Evolutionary conservation across 805 yeast genomes (phyloP).

Genomic region (Wickerhamiella siamensis): DNA sequence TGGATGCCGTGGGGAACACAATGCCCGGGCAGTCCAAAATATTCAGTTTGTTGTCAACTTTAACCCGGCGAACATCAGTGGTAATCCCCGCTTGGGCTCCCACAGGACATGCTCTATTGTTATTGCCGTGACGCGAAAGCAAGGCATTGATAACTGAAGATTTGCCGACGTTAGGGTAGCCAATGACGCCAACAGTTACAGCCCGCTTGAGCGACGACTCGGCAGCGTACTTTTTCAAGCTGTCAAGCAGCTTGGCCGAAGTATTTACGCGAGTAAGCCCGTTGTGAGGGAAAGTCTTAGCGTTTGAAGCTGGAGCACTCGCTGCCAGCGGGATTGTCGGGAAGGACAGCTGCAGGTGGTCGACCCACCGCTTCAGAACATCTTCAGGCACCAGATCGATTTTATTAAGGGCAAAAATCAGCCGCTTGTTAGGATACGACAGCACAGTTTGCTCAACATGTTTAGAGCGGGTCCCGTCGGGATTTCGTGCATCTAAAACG

Average conservation of each 20-base stretch:
- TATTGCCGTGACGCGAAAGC: constrained; percentile 42
- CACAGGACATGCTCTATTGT: constrained; percentile 74
- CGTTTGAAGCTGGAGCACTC: constrained; percentile 50
- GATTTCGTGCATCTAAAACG: constrained; percentile 96
- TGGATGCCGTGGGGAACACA: constrained; percentile 62
- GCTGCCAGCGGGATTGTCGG: constrained; percentile 88
- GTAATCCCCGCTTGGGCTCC: constrained; percentile 98
- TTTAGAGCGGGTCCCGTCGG: constrained; percentile 84
- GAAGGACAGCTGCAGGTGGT: constrained; percentile 62
- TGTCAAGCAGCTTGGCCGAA: constrained; percentile 56
- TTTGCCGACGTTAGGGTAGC: constrained; percentile 95
- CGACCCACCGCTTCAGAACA: constrained; percentile 71
- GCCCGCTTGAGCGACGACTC: constrained; percentile 78
- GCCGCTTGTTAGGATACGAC: constrained; percentile 64
- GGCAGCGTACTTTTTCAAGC: constrained; percentile 73
- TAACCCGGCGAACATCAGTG: constrained; percentile 79
- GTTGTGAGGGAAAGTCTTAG: constrained; percentile 52
- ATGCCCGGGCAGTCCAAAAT: constrained; percentile 94
- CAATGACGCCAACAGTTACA: constrained; percentile 86
- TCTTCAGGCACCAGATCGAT: constrained; percentile 84
- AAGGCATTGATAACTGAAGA: constrained; percentile 87
- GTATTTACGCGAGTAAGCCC: constrained; percentile 58
- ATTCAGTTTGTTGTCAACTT: constrained; percentile 77
- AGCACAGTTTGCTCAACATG: constrained; percentile 83
- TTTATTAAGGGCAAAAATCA: constrained; percentile 77